These are phyloP conservation scores for Myriangium duriaei DNA, from an alignment of 2,329 filamentous ascomycete species.

Conservation along the genomic window DNA sequence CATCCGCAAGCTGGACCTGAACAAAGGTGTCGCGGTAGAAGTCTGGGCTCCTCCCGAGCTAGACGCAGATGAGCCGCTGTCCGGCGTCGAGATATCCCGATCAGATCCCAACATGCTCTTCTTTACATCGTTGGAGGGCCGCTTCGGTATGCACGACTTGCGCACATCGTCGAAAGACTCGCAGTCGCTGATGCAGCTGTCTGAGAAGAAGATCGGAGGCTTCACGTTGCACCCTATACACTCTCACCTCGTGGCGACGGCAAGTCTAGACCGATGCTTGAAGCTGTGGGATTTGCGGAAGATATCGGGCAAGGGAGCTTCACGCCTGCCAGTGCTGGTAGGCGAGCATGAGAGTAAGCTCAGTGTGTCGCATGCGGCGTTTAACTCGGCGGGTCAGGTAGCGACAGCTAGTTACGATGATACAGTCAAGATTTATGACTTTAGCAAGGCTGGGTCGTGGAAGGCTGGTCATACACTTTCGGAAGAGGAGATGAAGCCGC, in stretches of 20 bases:
- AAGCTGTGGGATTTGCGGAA: slow-evolving; percentile 89
- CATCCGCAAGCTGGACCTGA: slow-evolving; percentile 73
- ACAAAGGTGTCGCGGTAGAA: slow-evolving; percentile 66
- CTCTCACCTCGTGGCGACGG: slow-evolving; percentile 75
- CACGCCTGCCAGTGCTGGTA: slow-evolving; percentile 54
- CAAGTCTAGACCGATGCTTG: slow-evolving; percentile 75
- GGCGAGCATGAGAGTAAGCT: slow-evolving; percentile 73
- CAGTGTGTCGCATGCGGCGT: slow-evolving; percentile 85
- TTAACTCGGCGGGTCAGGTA: slow-evolving; percentile 71
- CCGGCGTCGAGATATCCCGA: slow-evolving; percentile 65
- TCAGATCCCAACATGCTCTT: slow-evolving; percentile 62
- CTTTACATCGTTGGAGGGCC: slow-evolving; percentile 77
- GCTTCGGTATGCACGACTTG: slow-evolving; percentile 69
- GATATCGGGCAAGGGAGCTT: slow-evolving; percentile 48
- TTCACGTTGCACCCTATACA: slow-evolving; percentile 73
- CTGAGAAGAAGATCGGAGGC: slow-evolving; percentile 90
- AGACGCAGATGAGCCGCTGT: slow-evolving; percentile 64
- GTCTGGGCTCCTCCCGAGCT: slow-evolving; percentile 63
- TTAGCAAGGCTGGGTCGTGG: slow-evolving; percentile 34
- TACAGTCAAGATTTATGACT: slow-evolving; percentile 83
- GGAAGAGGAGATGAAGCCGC: slow-evolving; percentile 54
- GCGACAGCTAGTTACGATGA: slow-evolving; percentile 93
- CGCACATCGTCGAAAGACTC: slow-evolving; percentile 45
- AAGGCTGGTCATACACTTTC: slow-evolving; percentile 39
- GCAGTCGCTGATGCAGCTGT: slow-evolving; percentile 57